Conservation (phyloP, 2,329 filamentous ascomycete genomes). For the Furcasterigmium sp. region DNA sequence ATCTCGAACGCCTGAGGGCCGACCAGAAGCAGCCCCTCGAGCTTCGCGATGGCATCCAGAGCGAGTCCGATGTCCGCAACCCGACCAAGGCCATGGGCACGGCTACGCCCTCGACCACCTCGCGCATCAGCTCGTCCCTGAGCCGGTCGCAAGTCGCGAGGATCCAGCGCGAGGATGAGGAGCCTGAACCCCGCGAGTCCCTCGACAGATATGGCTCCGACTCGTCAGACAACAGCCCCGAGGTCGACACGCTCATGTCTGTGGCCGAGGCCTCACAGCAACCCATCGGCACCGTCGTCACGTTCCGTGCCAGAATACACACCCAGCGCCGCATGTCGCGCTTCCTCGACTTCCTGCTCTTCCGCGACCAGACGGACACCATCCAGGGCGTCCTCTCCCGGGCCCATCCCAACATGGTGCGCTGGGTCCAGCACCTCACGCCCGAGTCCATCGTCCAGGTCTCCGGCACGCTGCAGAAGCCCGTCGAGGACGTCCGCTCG, state of each 20-base stretch:
- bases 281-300: slow-evolving; percentile 29
- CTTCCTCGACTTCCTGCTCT: slow-evolving; percentile 77
- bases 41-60: slow-evolving; percentile 1
- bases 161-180: slow-evolving; percentile 1
- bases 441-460: slow-evolving; percentile 75
- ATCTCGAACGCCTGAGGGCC: slow-evolving; percentile 19
- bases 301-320: slow-evolving; percentile 57
- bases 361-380: slow-evolving; percentile 77
- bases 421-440: slow-evolving; percentile 80
- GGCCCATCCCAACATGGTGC: slow-evolving; percentile 64
- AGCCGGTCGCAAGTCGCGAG: neutral
- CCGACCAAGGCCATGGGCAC: neutral
- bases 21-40: neutral
- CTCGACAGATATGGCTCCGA: slow-evolving; percentile 1
- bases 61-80: neutral
- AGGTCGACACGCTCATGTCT: slow-evolving; percentile 6
- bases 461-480: slow-evolving; percentile 65
- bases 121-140: neutral
- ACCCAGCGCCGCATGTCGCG: slow-evolving; percentile 77
- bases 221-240: slow-evolving; percentile 2
- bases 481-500: slow-evolving; percentile 69
- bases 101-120: neutral
- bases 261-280: slow-evolving; percentile 7
- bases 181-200: slow-evolving; percentile 1
- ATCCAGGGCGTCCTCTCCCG: slow-evolving; percentile 72